A percentile compares a stretch with the other conserved stretches of the same genome.
These are phyloP conservation scores for Neurospora sp. DNA, from an alignment of 495 filamentous ascomycete species.

Conservation along the genomic window DNA sequence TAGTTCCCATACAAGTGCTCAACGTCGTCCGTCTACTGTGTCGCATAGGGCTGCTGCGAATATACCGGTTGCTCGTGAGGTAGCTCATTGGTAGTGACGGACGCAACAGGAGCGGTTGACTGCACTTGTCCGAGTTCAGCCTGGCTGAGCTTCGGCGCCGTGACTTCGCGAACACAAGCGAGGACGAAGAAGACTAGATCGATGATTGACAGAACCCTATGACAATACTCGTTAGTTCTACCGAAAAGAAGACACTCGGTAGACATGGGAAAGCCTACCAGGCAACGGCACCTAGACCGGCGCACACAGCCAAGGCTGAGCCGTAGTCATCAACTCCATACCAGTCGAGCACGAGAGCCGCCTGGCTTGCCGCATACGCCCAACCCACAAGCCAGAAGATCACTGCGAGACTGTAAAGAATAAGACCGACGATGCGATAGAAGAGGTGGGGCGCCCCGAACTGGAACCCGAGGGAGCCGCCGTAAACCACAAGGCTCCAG, in stretches of 20 bases:
- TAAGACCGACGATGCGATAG: constrained; percentile 22
- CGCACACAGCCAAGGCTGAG: constrained; percentile 23
- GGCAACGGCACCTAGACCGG: constrained; percentile 28
- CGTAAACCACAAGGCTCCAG: constrained; percentile 26
- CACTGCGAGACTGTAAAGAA: constrained; percentile 21
- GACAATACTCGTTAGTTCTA: neutral
- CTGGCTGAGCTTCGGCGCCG: constrained; percentile 2
- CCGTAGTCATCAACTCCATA: constrained; percentile 7
- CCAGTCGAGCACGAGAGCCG: constrained; percentile 13
- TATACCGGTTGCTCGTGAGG: constrained; percentile 4
- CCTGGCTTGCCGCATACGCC: constrained; percentile 28
- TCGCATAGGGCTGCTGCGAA: constrained; percentile 9
- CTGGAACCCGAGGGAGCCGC: constrained; percentile 19
- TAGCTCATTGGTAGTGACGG: constrained; percentile 3
- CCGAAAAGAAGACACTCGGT: neutral
- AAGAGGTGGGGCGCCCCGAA: constrained; percentile 20
- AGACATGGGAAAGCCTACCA: constrained; percentile 17
- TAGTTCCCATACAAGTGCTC: neutral
- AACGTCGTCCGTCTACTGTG: neutral
- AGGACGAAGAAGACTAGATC: constrained; percentile 27
- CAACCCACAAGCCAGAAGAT: constrained; percentile 35
- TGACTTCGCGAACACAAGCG: constrained; percentile 15
- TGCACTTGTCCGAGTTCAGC: constrained; percentile 26
- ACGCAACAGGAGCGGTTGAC: constrained; percentile 4
- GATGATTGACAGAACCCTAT: constrained; percentile 27